Evolutionary conservation across 306 rosid genomes (phyloP), one percentile per base, ranked within the genome.

Genomic region (Cajanus cajan): DNA sequence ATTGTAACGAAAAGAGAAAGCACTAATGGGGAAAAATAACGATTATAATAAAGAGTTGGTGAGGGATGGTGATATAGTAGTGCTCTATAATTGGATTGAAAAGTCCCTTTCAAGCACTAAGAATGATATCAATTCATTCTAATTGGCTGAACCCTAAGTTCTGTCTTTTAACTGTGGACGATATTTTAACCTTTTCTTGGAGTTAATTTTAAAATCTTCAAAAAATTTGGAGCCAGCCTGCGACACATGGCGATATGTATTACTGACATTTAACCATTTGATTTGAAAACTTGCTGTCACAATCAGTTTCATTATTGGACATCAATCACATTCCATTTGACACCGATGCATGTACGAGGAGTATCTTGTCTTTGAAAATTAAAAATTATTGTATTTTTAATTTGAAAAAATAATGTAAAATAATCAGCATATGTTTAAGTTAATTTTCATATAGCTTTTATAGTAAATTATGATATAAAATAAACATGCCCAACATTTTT

Each of bases 71-170:
- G 48, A 11, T 37, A 12, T 22, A 15, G 13, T 76, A 71, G 75
- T 82, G 82, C 76, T 72, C 65, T 43, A 82, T 77, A 71, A 82
- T 64, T 77, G 68, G 78, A 48, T 13, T 39, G 71, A 13, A 52
- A 47, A 1, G 67, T 59, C 78, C 47, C 33, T 48, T 16, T 71
- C 67, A 48, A 43, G 36, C 69, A 76, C 50, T 37, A 22, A 44
- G 66, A 21, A 48, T 7, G 9, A 0, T 58, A 6, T 5, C 24
- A 44, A 43, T 58, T 69, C 45, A 10, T 13, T 1, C 18, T 37
- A 31, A 54, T 55, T 64, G 21, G 68, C 65, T 44, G 8, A 36
- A 41, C 22, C 19, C 5, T 34, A 62, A 37, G 57, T 73, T 48
- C 71, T 80, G 65, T 72, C 50, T 79, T n/a, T 79, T 71, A 24